Evolutionary conservation across 2,329 filamentous ascomycete species (phyloP).

Genomic region (Nigrospora osmanthi): DNA sequence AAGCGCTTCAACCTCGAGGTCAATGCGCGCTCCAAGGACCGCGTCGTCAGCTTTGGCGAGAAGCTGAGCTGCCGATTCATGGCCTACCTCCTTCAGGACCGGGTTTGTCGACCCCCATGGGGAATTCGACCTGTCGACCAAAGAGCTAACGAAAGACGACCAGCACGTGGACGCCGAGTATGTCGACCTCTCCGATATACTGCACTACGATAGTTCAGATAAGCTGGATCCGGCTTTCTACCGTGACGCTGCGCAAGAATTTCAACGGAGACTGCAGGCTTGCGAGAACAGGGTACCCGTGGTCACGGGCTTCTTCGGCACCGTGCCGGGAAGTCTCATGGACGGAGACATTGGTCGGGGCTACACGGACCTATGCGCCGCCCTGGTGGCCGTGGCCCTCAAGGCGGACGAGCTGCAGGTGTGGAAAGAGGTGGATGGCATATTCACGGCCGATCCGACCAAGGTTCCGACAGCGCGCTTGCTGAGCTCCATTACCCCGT

Average conservation of each 20-base stretch:
- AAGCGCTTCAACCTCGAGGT: constrained; percentile 66
- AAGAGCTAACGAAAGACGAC: too few species aligned
- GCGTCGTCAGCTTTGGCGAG: constrained; percentile 91
- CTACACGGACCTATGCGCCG: constrained; percentile 94
- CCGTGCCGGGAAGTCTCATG: constrained; percentile 82
- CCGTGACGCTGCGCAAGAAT: constrained; percentile 49
- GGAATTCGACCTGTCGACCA: too few species aligned
- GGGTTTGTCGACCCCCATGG: constrained; percentile 28
- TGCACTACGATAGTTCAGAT: constrained; percentile 56
- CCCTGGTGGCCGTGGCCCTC: constrained; percentile 83
- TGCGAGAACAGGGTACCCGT: constrained; percentile 67
- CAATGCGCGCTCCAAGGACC: constrained; percentile 71
- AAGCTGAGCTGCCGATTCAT: constrained; percentile 92
- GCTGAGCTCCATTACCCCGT: constrained; percentile 81
- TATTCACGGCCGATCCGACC: constrained; percentile 73
- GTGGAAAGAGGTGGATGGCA: constrained; percentile 98
- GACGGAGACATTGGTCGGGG: constrained; percentile 85
- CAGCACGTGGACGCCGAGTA: constrained; percentile 78
- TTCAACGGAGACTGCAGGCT: constrained; percentile 55
- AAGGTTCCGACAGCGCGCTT: constrained; percentile 90
- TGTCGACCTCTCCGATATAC: constrained; percentile 77
- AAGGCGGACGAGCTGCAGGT: constrained; percentile 85
- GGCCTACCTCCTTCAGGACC: constrained; percentile 73
- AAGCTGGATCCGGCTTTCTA: constrained; percentile 65
- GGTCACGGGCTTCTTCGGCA: constrained; percentile 90